Base-by-base conservation (phyloP, 352 stramenopile species). In the Phytophthora sp. region DNA sequence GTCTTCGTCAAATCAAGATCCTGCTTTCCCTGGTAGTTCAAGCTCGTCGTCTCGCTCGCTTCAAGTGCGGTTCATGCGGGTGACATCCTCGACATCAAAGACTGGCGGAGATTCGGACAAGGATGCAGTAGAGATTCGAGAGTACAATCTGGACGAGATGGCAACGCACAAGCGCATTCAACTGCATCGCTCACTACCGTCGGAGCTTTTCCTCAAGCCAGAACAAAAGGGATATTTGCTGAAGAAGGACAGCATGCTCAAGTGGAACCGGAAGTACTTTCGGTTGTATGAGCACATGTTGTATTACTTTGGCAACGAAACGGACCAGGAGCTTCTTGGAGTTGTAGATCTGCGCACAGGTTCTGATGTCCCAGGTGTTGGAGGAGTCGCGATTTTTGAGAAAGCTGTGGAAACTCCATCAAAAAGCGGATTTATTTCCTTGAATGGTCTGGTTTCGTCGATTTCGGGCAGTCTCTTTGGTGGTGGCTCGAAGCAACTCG, bases 221-320 rank as follows among this genome's bases (percentile, higher is more conserved):
- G 85, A 94, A 36, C 73, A 93, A 39, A 89, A 93, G 46, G 89
- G 87, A 18, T 91, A 88, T 33, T 36, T 96, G 52, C 66, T 93
- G 9, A 93, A 94, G 63, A 96, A 95, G 39, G 89, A 96, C 73
- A 95, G 89, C 42, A 74, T 94, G 65, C 82, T 96, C 30, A 94
- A 95, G 76, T 96, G 89, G 89, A 92, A 91, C 65, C 89, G 91
- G 56, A 88, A 89, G 56, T 96, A 95, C 59, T 96, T 96, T 53
- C 84, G 89, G 7, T 59, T 96, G 49, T 93, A 94, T 54, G 86
- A 93, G 42, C 79, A 92, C 60, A 95, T 95, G 84, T 56, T 96
- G 26, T 96, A 94, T 73, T 96, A 95, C 64, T 96, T 96, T 52
- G 76, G 82, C 16, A 91, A 79, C n/a, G 86, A 95, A 58, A 81